Evolutionary conservation across 306 rosid species (phyloP).

Genomic region (Medicago truncatula): DNA sequence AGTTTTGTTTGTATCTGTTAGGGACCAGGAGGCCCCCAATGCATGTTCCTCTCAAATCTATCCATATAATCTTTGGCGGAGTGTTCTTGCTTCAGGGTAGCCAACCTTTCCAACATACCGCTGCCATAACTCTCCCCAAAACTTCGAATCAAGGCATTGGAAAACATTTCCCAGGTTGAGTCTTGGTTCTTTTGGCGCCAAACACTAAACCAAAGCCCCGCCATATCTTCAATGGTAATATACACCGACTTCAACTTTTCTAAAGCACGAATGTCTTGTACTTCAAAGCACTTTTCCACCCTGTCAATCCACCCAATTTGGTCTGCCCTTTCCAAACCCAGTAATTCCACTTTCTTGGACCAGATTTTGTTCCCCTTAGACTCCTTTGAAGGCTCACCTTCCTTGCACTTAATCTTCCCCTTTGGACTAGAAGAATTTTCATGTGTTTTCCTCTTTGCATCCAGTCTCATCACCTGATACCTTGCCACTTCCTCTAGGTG

Average conservation of each 20-base stretch:
- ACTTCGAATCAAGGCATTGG: background rate
- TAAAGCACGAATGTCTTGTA: background rate
- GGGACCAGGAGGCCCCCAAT: background rate
- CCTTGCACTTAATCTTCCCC: background rate
- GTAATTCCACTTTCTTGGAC: background rate
- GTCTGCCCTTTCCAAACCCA: background rate
- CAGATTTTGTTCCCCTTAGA: background rate
- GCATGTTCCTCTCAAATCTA: background rate
- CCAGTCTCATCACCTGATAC: conserved; percentile 3
- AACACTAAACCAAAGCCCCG: background rate
- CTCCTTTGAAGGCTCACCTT: background rate
- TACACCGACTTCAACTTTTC: background rate
- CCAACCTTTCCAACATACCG: background rate
- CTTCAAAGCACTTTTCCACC: background rate
- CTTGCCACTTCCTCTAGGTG: conserved; percentile 3
- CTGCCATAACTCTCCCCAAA: background rate
- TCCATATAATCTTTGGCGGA: background rate
- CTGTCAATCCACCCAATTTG: background rate
- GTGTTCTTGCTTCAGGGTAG: conserved; percentile 1
- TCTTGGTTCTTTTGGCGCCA: background rate
- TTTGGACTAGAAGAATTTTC: background rate
- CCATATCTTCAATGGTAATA: background rate
- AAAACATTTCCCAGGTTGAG: background rate
- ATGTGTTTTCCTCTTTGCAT: background rate
- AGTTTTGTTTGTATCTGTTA: conserved; percentile 14